These are phyloP conservation scores for Phytophthora cryptogea DNA, from an alignment of 352 stramenopile genomes.

Conservation along the genomic window DNA sequence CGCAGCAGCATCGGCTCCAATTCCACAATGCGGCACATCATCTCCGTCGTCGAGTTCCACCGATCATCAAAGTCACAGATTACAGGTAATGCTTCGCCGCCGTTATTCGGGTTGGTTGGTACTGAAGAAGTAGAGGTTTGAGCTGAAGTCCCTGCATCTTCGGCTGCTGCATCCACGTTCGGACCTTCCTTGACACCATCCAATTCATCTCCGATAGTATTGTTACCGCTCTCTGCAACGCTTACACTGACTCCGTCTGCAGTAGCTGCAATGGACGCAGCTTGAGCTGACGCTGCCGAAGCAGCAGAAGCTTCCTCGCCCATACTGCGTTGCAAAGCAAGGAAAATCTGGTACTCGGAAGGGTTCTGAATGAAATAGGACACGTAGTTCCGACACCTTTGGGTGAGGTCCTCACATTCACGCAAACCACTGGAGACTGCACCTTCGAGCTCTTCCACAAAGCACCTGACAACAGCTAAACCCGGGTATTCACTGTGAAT, in stretches of 20 bases:
- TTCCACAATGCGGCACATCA: conserved; percentile 83
- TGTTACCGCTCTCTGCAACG: conserved; percentile 22
- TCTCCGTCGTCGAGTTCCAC: conserved; percentile 80
- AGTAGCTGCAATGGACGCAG: conserved; percentile 25
- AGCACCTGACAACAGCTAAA: conserved; percentile 69
- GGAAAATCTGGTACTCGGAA: conserved; percentile 83
- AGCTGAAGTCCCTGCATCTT: conserved; percentile 16
- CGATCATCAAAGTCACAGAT: conserved; percentile 79
- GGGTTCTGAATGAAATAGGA: conserved; percentile 87
- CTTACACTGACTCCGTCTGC: conserved; percentile 38
- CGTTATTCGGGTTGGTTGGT: conserved; percentile 4
- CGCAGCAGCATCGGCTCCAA: conserved; percentile 71
- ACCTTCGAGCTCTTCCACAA: conserved; percentile 63
- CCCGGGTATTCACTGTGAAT: conserved; percentile 74
- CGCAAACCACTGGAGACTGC: conserved; percentile 58
- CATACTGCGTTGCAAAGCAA: conserved; percentile 70
- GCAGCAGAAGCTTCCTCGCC: conserved; percentile 43
- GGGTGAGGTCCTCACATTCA: conserved; percentile 66
- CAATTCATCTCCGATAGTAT: conserved; percentile 23
- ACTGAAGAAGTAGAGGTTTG: conserved; percentile 2
- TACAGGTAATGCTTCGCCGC: conserved; percentile 53
- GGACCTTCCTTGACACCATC: conserved; percentile 23
- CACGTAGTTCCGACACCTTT: conserved; percentile 75
- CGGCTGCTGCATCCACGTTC: conserved; percentile 4
- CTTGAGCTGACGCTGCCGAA: conserved; percentile 22